A percentile compares a stretch with the other conserved stretches of the same genome.
Evolutionary conservation across 2,329 filamentous ascomycete species (phyloP).

Genomic region (Pezizomycotina sp.): DNA sequence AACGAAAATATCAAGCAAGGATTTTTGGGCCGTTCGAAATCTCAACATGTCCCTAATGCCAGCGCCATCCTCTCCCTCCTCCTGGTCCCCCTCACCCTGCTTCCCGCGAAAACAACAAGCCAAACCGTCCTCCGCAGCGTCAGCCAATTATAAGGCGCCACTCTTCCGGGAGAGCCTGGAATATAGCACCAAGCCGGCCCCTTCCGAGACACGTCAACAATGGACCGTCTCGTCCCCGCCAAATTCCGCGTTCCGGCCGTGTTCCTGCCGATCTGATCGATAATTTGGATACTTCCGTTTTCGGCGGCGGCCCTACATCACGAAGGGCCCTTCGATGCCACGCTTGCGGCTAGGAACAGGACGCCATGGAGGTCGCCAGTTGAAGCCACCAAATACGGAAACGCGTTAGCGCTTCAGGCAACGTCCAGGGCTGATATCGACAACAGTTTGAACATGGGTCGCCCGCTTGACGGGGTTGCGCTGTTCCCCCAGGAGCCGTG

Average conservation of each 20-base stretch:
- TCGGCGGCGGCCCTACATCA: slow-evolving; percentile 18
- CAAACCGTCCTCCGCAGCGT: too few relatives aligned
- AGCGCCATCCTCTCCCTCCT: too few relatives aligned
- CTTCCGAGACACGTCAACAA: slow-evolving; percentile 5
- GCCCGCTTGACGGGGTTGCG: slow-evolving; percentile 19
- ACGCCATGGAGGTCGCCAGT: slow-evolving; percentile 14
- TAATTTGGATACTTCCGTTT: slow-evolving; percentile 18
- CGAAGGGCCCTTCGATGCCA: slow-evolving; percentile 20
- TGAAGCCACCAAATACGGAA: slow-evolving; percentile 18
- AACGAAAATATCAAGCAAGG: too few relatives aligned
- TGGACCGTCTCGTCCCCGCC: slow-evolving; percentile 6
- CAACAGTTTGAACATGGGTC: slow-evolving; percentile 14
- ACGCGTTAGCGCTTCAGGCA: slow-evolving; percentile 18
- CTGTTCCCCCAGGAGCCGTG: slow-evolving; percentile 17
- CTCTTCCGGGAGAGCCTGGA: too few relatives aligned
- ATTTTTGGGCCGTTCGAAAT: too few relatives aligned
- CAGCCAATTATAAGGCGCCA: too few relatives aligned
- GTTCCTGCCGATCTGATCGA: slow-evolving; percentile 17
- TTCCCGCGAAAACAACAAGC: too few relatives aligned
- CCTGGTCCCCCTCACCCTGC: too few relatives aligned
- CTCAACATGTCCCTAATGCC: too few relatives aligned
- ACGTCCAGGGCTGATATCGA: slow-evolving; percentile 16
- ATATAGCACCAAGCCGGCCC: too few relatives aligned
- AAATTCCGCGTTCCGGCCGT: slow-evolving; percentile 7
- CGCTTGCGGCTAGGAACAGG: slow-evolving; percentile 14